phyloP scores from a whole-genome alignment of 2,329 filamentous ascomycete genomes.

The Exophiala viscosa region DNA sequence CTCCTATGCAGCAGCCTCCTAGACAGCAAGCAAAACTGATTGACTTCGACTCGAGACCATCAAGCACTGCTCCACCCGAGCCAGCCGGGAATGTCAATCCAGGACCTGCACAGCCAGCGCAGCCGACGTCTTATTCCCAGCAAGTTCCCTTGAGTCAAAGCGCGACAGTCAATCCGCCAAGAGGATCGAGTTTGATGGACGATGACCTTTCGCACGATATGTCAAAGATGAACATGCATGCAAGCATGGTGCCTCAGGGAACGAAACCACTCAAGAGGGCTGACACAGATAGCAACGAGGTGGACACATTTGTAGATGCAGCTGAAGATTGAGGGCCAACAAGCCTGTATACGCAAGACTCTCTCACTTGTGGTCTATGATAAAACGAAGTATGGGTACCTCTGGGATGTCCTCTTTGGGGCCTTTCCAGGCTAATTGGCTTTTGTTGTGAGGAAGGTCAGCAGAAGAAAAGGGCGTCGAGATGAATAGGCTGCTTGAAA shows the following conservation, averaged over 20 bases:
- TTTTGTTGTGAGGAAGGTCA: background rate
- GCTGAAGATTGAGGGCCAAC: slow-evolving; percentile 28
- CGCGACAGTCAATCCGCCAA: slow-evolving; percentile 1
- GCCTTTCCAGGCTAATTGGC: background rate
- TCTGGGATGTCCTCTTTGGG: background rate
- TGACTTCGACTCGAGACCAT: slow-evolving; percentile 29
- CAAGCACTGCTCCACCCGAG: slow-evolving; percentile 24
- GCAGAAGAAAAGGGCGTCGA: too few relatives aligned
- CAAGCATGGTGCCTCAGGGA: slow-evolving; percentile 24
- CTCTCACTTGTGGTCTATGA: background rate
- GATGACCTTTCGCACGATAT: slow-evolving; percentile 24
- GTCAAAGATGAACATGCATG: slow-evolving; percentile 29
- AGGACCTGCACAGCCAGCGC: slow-evolving; percentile 6
- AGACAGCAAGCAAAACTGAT: slow-evolving; percentile 29
- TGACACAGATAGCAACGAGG: slow-evolving; percentile 38
- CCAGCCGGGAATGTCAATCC: slow-evolving; percentile 9
- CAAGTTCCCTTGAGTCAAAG: slow-evolving; percentile 7
- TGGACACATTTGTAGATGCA: slow-evolving; percentile 44
- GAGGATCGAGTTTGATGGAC: slow-evolving; percentile 23
- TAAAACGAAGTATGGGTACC: background rate
- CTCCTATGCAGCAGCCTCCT: background rate
- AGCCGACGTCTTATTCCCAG: slow-evolving; percentile 18
- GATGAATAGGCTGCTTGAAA: background rate
- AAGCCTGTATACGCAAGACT: slow-evolving; percentile 27
- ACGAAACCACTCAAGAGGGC: slow-evolving; percentile 33